Evolutionary conservation across 2,329 filamentous ascomycete species (phyloP).

Genomic region (Pezicula radicicola): DNA sequence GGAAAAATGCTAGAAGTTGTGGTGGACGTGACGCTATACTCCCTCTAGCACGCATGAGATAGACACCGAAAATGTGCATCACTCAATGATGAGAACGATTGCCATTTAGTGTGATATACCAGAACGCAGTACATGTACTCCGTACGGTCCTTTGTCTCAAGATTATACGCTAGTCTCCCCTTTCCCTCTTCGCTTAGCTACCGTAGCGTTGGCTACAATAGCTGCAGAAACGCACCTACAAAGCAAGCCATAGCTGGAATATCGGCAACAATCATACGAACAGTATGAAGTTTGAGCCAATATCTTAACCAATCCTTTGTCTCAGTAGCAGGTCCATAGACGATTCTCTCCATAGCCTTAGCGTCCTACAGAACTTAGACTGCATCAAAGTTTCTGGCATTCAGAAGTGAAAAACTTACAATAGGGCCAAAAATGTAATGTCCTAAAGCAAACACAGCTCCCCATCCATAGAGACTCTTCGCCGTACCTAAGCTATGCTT

Average conservation of each 20-base stretch:
- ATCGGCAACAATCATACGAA: slow-evolving; percentile 8
- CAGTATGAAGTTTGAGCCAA: slow-evolving; percentile 12
- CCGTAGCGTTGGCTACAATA: too few species aligned
- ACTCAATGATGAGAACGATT: too few species aligned
- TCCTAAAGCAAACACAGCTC: slow-evolving; percentile 7
- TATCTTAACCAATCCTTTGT: slow-evolving; percentile 5
- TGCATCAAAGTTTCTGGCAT: not conserved
- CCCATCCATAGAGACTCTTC: slow-evolving; percentile 10
- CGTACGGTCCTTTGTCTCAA: too few species aligned
- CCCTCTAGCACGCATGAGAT: too few species aligned
- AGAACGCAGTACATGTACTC: too few species aligned
- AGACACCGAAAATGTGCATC: too few species aligned
- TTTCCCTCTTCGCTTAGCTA: too few species aligned
- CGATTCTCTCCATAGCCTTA: slow-evolving; percentile 5
- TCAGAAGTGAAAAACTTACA: slow-evolving; percentile 2
- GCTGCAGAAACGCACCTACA: slow-evolving; percentile 5
- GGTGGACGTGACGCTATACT: too few species aligned
- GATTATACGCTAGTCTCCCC: too few species aligned
- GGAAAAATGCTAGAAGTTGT: too few species aligned
- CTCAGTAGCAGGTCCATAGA: slow-evolving; percentile 3
- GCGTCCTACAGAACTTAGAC: not conserved
- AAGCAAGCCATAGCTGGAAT: slow-evolving; percentile 15
- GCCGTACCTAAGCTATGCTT: not conserved
- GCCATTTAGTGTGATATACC: too few species aligned
- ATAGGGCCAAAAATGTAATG: slow-evolving; percentile 9